phyloP scores from a whole-genome alignment of 2,329 filamentous ascomycete genomes.

The Metarhizium robertsii region DNA sequence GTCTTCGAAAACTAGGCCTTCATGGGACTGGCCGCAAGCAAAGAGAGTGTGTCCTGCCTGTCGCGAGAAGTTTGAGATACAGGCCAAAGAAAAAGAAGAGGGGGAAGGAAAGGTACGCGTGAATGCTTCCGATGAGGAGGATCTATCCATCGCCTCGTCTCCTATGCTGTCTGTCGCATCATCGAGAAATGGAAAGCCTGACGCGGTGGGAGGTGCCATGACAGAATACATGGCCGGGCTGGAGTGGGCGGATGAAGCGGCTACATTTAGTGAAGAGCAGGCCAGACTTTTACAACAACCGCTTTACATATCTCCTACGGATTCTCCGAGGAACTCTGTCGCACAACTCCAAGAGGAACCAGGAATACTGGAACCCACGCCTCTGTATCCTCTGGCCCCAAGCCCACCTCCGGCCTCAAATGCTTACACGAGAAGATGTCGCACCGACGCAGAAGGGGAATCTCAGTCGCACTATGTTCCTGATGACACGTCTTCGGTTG shows the following conservation, averaged over 20 bases:
- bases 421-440: neutral
- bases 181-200: neutral
- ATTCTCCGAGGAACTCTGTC: neutral
- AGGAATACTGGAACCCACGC: neutral
- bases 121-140: neutral
- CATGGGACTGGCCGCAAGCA: neutral
- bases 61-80: neutral
- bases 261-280: constrained; percentile 1
- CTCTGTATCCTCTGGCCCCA: neutral
- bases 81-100: neutral
- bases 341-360: neutral
- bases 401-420: neutral
- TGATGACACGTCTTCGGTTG: neutral
- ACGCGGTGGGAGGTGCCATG: neutral
- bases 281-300: neutral
- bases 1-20: neutral
- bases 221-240: neutral
- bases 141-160: neutral
- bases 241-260: neutral
- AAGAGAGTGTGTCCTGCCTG: neutral
- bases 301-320: neutral
- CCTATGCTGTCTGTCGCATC: neutral
- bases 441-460: neutral
- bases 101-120: neutral
- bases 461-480: neutral